Conservation (phyloP, 345 rosid species). For the Citrus sp. region DNA sequence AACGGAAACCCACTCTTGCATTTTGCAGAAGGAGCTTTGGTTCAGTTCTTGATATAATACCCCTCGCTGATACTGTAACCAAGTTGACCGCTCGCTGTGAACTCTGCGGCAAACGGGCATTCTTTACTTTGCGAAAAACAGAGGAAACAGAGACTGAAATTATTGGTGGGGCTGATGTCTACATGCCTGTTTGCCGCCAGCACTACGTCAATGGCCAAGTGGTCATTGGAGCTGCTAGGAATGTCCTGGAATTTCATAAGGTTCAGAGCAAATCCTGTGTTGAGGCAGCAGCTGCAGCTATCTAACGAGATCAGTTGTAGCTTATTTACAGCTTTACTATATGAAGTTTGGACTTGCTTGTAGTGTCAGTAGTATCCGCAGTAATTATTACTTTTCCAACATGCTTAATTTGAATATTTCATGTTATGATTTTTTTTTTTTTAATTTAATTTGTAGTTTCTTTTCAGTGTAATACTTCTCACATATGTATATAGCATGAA, state of each 20-base stretch:
- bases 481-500: background rate
- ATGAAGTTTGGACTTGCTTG: too few relatives aligned
- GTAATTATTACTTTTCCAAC: background rate
- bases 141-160: constrained; percentile 60
- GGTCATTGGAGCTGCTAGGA: constrained; percentile 36
- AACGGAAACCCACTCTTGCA: background rate
- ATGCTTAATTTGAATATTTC: background rate
- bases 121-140: constrained; percentile 75
- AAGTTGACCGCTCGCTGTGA: constrained; percentile 82
- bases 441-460: background rate
- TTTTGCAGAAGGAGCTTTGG: constrained; percentile 77
- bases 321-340: background rate
- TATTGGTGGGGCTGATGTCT: constrained; percentile 72
- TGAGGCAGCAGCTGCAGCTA: constrained; percentile 31
- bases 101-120: constrained; percentile 72
- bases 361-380: background rate
- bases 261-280: constrained; percentile 17
- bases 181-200: constrained; percentile 90
- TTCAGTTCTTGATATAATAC: constrained; percentile 75
- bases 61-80: constrained; percentile 75
- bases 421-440: background rate
- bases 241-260: constrained; percentile 27
- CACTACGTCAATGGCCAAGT: constrained; percentile 58
- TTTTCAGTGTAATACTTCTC: background rate
- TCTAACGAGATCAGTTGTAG: background rate